phyloP scores from a whole-genome alignment of 768 basidiomycete species.

The Auricularia sp. region DNA sequence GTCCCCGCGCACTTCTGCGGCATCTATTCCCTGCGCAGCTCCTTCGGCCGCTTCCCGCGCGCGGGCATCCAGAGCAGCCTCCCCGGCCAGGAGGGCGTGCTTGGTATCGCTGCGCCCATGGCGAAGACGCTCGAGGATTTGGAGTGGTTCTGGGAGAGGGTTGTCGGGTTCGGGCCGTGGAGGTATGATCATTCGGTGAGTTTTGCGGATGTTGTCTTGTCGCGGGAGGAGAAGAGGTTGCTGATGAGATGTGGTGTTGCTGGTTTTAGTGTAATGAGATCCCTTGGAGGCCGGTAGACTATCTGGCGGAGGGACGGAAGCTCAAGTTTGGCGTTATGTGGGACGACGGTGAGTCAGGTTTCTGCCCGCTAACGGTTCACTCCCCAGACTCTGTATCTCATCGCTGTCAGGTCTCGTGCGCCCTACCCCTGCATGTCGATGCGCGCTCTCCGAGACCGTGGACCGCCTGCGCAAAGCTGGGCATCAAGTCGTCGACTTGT shows the following conservation, averaged over 20 bases:
- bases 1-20: slow-evolving; percentile 60
- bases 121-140: slow-evolving; percentile 52
- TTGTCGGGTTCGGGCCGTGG: slow-evolving; percentile 56
- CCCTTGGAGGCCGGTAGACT: slow-evolving; percentile 29
- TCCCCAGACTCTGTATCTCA: too few species aligned
- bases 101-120: slow-evolving; percentile 48
- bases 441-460: slow-evolving; percentile 42
- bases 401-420: slow-evolving; percentile 37
- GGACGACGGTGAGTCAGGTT: slow-evolving; percentile 42
- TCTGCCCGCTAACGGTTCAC: neutral
- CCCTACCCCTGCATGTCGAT: slow-evolving; percentile 49
- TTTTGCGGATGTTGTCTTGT: neutral
- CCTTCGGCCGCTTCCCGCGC: slow-evolving; percentile 46
- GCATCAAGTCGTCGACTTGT: slow-evolving; percentile 47
- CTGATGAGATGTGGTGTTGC: neutral
- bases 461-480: slow-evolving; percentile 35
- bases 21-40: slow-evolving; percentile 49
- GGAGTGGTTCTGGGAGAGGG: slow-evolving; percentile 53
- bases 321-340: slow-evolving; percentile 56
- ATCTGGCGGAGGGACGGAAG: slow-evolving; percentile 26
- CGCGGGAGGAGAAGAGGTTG: too few species aligned
- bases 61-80: slow-evolving; percentile 38
- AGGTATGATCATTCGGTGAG: slow-evolving; percentile 46
- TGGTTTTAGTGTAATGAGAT: slow-evolving; percentile 23
- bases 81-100: slow-evolving; percentile 49